phyloP scores from a whole-genome alignment of 192 early-diverging fungal species.

The Piromyces sp. region DNA sequence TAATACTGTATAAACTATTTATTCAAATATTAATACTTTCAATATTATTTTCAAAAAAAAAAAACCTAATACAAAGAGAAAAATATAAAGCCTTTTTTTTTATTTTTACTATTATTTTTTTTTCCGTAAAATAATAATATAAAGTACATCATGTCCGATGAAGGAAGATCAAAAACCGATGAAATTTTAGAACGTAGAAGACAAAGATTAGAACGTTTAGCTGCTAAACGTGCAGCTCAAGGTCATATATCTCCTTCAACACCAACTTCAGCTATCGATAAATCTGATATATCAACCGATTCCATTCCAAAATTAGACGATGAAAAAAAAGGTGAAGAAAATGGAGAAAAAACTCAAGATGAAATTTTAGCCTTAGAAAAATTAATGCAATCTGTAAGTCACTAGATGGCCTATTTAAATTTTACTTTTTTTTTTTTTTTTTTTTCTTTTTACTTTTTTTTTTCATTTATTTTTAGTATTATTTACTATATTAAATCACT shows the following conservation, averaged over 20 bases:
- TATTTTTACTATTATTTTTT: too few species aligned
- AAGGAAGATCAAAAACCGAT: not conserved
- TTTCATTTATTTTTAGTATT: too few species aligned
- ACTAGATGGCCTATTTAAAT: too few species aligned
- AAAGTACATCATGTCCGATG: not conserved
- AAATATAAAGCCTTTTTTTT: too few species aligned
- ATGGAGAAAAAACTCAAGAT: not conserved
- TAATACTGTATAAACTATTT: too few species aligned
- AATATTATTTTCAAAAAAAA: too few species aligned
- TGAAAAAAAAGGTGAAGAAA: not conserved
- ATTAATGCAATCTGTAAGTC: not conserved
- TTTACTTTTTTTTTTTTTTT: too few species aligned
- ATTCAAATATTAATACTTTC: too few species aligned
- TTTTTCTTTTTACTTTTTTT: too few species aligned
- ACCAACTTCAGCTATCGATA: not conserved
- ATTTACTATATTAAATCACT: too few species aligned
- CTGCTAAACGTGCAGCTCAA: not conserved
- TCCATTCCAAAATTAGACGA: not conserved
- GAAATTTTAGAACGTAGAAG: not conserved
- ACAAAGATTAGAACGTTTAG: not conserved
- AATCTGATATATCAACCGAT: not conserved
- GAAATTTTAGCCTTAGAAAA: not conserved
- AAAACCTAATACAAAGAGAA: too few species aligned
- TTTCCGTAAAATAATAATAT: too few species aligned
- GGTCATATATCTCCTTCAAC: not conserved